phyloP scores from a whole-genome alignment of 2,329 filamentous ascomycete species.

The Boeremia exigua region DNA sequence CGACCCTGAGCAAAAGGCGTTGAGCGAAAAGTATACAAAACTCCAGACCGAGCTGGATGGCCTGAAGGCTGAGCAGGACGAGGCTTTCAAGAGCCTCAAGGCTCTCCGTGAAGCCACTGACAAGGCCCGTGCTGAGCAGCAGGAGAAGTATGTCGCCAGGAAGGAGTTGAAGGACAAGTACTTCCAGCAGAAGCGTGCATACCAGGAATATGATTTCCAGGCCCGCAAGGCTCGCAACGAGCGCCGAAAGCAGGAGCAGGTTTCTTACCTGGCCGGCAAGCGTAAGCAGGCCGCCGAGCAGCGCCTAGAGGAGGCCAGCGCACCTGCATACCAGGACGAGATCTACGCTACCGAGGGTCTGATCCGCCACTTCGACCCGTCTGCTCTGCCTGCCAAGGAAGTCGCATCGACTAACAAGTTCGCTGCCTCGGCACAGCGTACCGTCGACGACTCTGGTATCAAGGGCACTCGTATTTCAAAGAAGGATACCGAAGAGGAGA shows the following conservation, averaged over 20 bases:
- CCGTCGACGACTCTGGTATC: slow-evolving; percentile 80
- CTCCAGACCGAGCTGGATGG: slow-evolving; percentile 86
- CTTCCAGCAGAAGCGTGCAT: slow-evolving; percentile 82
- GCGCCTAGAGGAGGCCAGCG: slow-evolving; percentile 79
- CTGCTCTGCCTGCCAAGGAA: slow-evolving; percentile 68
- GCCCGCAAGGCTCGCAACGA: slow-evolving; percentile 77
- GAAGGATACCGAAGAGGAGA: slow-evolving; percentile 88
- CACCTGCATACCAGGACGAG: slow-evolving; percentile 90
- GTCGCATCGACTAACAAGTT: slow-evolving; percentile 69
- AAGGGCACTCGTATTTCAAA: slow-evolving; percentile 84
- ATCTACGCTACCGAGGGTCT: slow-evolving; percentile 87
- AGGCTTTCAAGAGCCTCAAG: slow-evolving; percentile 86
- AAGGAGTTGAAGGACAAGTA: slow-evolving; percentile 90
- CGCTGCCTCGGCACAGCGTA: slow-evolving; percentile 75
- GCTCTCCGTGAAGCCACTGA: slow-evolving; percentile 83
- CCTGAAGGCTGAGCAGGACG: slow-evolving; percentile 92
- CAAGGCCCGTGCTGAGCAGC: slow-evolving; percentile 82
- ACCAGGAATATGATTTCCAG: slow-evolving; percentile 81
- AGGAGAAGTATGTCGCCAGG: slow-evolving; percentile 82
- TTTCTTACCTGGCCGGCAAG: slow-evolving; percentile 72
- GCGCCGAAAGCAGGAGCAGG: slow-evolving; percentile 80
- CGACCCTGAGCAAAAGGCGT: slow-evolving; percentile 86
- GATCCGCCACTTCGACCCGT: slow-evolving; percentile 89
- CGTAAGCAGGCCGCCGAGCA: slow-evolving; percentile 78
- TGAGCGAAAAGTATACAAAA: slow-evolving; percentile 83